Evolutionary conservation across 345 rosid genomes (phyloP).

Genomic region (Eucalyptus regnans): DNA sequence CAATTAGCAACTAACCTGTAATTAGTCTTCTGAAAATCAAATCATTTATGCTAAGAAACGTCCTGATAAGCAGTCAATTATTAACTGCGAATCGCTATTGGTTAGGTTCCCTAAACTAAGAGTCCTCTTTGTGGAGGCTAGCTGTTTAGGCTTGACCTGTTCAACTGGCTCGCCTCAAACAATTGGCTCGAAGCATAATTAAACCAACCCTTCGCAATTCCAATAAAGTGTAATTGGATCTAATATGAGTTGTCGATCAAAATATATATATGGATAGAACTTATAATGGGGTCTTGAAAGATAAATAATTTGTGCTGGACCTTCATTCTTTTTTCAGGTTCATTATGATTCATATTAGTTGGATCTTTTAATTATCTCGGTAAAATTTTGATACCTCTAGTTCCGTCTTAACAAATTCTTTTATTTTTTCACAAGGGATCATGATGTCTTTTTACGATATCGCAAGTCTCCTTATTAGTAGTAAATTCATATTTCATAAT

Average conservation of each 20-base stretch:
- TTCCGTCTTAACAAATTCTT: not conserved
- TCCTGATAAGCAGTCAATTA: not conserved
- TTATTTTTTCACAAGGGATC: not conserved
- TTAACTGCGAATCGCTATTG: not conserved
- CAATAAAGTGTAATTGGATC: not conserved
- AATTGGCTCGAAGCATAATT: not conserved
- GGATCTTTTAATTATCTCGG: not conserved
- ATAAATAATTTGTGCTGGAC: too few species aligned
- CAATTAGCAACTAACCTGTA: not conserved
- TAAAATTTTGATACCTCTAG: not conserved
- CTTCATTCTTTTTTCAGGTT: not conserved
- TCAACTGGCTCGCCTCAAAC: not conserved
- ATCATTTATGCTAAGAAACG: not conserved
- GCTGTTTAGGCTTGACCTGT: not conserved
- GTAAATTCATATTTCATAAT: not conserved
- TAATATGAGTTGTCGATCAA: rapidly evolving
- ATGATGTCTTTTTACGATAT: rapidly evolving
- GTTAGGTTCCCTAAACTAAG: not conserved
- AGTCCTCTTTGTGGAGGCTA: not conserved
- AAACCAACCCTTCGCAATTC: not conserved
- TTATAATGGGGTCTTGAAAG: not conserved
- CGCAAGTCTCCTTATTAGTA: rapidly evolving
- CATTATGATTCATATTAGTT: not conserved
- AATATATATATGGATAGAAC: too few species aligned
- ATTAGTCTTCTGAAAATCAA: not conserved